Conservation (phyloP, 1,284 basidiomycete species). For the Coriolopsis trogii region DNA sequence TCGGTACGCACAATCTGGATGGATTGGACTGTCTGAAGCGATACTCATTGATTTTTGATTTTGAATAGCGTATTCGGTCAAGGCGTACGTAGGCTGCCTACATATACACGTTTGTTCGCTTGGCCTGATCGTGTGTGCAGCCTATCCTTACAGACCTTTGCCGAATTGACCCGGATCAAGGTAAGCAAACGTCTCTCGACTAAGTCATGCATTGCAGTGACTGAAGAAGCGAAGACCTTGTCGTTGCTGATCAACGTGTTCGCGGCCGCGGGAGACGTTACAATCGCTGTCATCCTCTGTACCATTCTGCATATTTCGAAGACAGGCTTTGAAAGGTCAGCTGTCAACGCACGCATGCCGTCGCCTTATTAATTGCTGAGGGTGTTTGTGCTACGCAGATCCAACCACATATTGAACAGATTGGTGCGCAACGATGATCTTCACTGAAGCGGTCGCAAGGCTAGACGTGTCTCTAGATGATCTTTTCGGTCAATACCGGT, state of each 20-base stretch:
- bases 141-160: conserved; percentile 38
- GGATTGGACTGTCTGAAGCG: too few species aligned
- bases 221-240: conserved; percentile 19
- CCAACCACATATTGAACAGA: conserved; percentile 56
- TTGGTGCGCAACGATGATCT: conserved; percentile 37
- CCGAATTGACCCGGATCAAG: conserved; percentile 45
- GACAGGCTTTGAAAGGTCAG: conserved; percentile 54
- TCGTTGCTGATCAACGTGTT: conserved; percentile 57
- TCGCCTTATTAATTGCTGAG: neutral
- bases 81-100: conserved; percentile 5
- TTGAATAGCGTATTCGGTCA: conserved; percentile 9
- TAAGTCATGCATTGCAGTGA: neutral
- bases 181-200: conserved; percentile 27
- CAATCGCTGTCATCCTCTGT: conserved; percentile 50
- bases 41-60: neutral
- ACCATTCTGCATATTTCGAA: conserved; percentile 49
- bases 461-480: conserved; percentile 38
- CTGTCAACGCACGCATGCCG: conserved; percentile 3
- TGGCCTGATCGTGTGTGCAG: neutral
- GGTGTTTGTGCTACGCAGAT: conserved; percentile 35
- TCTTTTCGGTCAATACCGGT: conserved; percentile 57
- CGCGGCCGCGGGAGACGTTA: conserved; percentile 49
- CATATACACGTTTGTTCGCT: neutral
- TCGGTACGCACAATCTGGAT: too few species aligned
- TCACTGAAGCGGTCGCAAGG: neutral